Evolutionary conservation across 768 basidiomycete species (phyloP), one percentile per base, ranked within the genome.

Genomic region (Rhizopogon salebrosus): DNA sequence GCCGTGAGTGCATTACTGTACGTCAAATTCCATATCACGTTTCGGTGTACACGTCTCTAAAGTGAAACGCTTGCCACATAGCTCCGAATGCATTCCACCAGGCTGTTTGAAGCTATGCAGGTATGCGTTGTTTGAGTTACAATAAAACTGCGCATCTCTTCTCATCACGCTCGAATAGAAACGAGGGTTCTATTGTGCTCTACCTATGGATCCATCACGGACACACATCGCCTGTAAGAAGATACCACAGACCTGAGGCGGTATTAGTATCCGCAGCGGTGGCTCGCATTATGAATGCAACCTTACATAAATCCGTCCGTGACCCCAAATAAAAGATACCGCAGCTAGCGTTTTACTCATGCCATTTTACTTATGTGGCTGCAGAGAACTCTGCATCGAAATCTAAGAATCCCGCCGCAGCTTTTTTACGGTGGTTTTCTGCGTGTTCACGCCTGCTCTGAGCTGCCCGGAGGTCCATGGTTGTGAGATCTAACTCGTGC

Each of bases 31-130:
- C 16, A 41, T n/a, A 40, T n/a, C 29, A 40, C 36, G 49, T 50
- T 4, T 1, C 46, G 46, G 50, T 52, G 55, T 57, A 11, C 16
- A 45, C 56, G 34, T 52, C 48, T 57, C 49, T 34, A 4, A 34
- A 10, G 31, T 34, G 13, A 61, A 55, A 42, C 49, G 51, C 53
- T 41, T 57, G 24, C 35, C 55, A 51, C 63, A 42, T 61, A 89
- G 84, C 61, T 84, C 55, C 75, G 76, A 65, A 80, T 85, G 83
- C 73, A 80, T 51, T 78, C 84, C 10, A 86, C 76, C 56, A 68
- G 74, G 54, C 58, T 87, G 49, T 87, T 89, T 60, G 71, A 78
- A 62, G 79, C 84, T 37, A 89, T 91, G 86, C 87, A 88, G 80
- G 83, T 82, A 55, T 27, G 69, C 48, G 46, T 54, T 6, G 1